phyloP scores from a whole-genome alignment of 1,284 basidiomycete genomes.

The Sanghuangporus baumii region DNA sequence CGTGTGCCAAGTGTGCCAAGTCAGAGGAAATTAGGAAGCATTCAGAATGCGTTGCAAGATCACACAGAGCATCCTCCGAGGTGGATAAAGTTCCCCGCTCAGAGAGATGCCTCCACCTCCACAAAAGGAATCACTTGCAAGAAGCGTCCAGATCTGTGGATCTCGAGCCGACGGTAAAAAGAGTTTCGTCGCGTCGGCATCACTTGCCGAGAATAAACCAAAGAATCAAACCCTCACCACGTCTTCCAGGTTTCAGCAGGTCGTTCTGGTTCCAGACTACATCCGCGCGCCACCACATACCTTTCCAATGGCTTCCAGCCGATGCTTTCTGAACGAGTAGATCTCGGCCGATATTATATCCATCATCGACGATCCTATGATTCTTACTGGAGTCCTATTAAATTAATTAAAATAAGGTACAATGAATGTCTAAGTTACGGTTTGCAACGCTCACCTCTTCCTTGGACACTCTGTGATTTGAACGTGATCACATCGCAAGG shows the following conservation, averaged over 20 bases:
- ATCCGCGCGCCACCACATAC: constrained; percentile 65
- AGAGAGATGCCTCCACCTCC: neutral
- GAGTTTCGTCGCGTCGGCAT: neutral
- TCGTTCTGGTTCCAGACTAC: constrained; percentile 62
- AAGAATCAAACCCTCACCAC: constrained; percentile 37
- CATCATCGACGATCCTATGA: constrained; percentile 68
- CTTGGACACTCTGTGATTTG: constrained; percentile 53
- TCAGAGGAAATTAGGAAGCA: neutral
- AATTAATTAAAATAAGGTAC: neutral
- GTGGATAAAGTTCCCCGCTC: neutral
- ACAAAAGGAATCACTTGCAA: neutral
- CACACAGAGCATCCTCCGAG: neutral
- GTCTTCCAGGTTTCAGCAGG: constrained; percentile 56
- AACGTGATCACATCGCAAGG: neutral
- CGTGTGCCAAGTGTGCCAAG: neutral
- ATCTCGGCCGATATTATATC: constrained; percentile 75
- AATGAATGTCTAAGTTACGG: neutral
- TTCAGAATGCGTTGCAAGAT: neutral
- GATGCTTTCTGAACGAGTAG: constrained; percentile 62
- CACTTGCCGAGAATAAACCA: neutral
- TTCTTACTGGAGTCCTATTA: constrained; percentile 53
- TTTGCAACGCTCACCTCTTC: constrained; percentile 42
- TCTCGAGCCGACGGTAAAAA: neutral
- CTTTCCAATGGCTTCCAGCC: constrained; percentile 52
- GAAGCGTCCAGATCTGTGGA: neutral